Percentiles rank a stretch among this genome's conserved stretches.
Evolutionary conservation across 2,329 filamentous ascomycete genomes (phyloP).

Genomic region (Massarina eburnea): DNA sequence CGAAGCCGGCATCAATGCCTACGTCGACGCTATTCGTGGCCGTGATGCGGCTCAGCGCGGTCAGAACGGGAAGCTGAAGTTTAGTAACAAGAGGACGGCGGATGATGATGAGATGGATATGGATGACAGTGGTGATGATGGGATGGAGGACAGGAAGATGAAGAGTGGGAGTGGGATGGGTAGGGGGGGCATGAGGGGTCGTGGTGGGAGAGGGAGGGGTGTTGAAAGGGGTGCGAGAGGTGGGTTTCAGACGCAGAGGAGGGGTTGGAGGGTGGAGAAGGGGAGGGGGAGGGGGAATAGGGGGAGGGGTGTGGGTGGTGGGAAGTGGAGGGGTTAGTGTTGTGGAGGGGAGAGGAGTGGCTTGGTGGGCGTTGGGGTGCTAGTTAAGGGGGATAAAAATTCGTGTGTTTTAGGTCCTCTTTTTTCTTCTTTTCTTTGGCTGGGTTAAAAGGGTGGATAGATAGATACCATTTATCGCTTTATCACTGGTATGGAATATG

Average conservation of each 20-base stretch:
- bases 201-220: slow-evolving; percentile 33
- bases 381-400: too few species aligned
- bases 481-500: too few species aligned
- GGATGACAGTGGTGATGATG: slow-evolving; percentile 44
- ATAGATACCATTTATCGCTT: too few species aligned
- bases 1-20: slow-evolving; percentile 60
- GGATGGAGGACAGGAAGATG: slow-evolving; percentile 39
- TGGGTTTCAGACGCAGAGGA: slow-evolving; percentile 31
- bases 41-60: slow-evolving; percentile 60
- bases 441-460: too few species aligned
- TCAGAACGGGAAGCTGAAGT: slow-evolving; percentile 62
- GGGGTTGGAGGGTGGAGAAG: slow-evolving; percentile 41
- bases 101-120: slow-evolving; percentile 52
- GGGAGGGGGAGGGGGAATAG: slow-evolving; percentile 27
- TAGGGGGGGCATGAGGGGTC: too few species aligned
- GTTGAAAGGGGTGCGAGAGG: slow-evolving; percentile 24
- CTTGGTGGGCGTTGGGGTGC: too few species aligned
- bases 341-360: too few species aligned
- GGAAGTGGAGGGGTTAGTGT: too few species aligned
- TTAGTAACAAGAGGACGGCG: slow-evolving; percentile 53
- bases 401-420: too few species aligned
- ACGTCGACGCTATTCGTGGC: slow-evolving; percentile 62
- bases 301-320: too few species aligned
- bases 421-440: too few species aligned
- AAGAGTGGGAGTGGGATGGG: slow-evolving; percentile 36